These are phyloP conservation scores for Corymbia maculata DNA, from an alignment of 345 rosid species.

Conservation along the genomic window DNA sequence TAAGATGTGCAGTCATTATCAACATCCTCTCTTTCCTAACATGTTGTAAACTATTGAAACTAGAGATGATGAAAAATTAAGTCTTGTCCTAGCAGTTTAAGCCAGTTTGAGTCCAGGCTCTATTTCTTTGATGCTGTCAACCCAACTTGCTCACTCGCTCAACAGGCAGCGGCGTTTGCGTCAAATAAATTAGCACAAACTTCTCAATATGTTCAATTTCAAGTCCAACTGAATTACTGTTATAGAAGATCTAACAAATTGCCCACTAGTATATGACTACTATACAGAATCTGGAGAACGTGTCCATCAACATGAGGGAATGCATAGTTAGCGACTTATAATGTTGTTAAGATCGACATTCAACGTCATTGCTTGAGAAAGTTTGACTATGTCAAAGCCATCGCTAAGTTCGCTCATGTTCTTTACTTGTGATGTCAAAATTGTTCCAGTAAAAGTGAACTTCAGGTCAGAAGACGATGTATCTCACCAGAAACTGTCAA, in stretches of 20 bases:
- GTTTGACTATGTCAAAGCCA: constrained; percentile 69
- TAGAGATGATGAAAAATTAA: background rate
- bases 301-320: background rate
- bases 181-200: background rate
- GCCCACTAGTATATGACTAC: background rate
- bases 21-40: background rate
- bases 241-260: background rate
- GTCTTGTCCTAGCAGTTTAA: background rate
- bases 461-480: background rate
- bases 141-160: background rate
- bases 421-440: constrained; percentile 10
- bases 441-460: background rate
- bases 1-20: too few relatives aligned
- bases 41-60: background rate
- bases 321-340: background rate
- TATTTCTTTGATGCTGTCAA: background rate
- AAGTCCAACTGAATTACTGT: background rate
- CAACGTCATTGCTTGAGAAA: constrained; percentile 47
- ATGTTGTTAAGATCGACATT: background rate
- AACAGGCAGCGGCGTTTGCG: background rate
- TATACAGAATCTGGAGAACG: background rate
- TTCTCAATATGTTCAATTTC: background rate
- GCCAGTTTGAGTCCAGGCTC: background rate
- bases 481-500: constrained; percentile 8
- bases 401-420: constrained; percentile 48